These are phyloP conservation scores for Copromyces sp. DNA, from an alignment of 495 filamentous ascomycete species.

Conservation along the genomic window DNA sequence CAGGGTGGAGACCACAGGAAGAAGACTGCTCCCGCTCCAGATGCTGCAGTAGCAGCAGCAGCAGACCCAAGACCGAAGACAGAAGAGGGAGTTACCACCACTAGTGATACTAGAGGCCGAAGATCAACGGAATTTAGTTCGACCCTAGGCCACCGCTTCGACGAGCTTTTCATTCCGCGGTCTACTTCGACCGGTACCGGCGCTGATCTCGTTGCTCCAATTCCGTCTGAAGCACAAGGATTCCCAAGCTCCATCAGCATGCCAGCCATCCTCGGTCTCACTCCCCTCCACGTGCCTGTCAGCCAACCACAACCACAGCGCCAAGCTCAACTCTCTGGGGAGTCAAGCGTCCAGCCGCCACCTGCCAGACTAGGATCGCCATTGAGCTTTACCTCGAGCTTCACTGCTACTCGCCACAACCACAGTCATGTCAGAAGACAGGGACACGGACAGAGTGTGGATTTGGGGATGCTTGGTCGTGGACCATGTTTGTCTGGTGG, in stretches of 20 bases:
- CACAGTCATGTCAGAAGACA: constrained; percentile 24
- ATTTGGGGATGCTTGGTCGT: constrained; percentile 30
- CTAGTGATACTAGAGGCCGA: background rate
- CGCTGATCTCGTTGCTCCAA: constrained; percentile 14
- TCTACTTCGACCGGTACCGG: constrained; percentile 10
- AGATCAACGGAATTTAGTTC: constrained; percentile 17
- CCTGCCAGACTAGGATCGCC: constrained; percentile 41
- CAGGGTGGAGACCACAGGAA: background rate
- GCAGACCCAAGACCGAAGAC: background rate
- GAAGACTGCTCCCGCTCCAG: background rate
- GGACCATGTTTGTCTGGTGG: constrained; percentile 31
- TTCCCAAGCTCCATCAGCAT: background rate
- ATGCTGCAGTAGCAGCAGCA: background rate
- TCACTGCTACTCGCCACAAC: constrained; percentile 25
- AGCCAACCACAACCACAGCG: background rate
- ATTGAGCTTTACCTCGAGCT: constrained; percentile 39
- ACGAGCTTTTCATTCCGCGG: constrained; percentile 23
- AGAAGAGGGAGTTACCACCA: background rate
- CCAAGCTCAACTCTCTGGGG: background rate
- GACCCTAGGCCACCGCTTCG: constrained; percentile 10
- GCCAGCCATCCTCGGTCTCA: background rate
- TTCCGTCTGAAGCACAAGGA: constrained; percentile 4
- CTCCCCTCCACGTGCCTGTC: background rate
- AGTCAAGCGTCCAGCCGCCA: constrained; percentile 19
- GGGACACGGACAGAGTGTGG: constrained; percentile 29